These are phyloP conservation scores for Torulaspora maleeae DNA, from an alignment of 805 yeast genomes.

Conservation along the genomic window DNA sequence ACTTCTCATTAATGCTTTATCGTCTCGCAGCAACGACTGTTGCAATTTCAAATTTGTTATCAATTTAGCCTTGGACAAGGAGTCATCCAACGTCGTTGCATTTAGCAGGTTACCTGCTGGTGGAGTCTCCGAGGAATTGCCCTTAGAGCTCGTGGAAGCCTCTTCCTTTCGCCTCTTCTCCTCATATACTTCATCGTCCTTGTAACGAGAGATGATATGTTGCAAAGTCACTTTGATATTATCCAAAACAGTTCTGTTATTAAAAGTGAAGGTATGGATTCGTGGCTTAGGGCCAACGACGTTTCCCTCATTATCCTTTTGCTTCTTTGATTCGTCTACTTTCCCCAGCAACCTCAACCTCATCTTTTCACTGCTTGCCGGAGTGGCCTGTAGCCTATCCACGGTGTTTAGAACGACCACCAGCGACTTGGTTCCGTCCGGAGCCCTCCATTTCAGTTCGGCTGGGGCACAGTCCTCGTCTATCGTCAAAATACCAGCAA, in stretches of 20 bases:
- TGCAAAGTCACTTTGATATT: slow-evolving; percentile 62
- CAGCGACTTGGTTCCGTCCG: slow-evolving; percentile 48
- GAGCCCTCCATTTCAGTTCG: slow-evolving; percentile 48
- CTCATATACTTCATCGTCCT: slow-evolving; percentile 46
- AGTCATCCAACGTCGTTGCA: slow-evolving; percentile 39
- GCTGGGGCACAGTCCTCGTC: slow-evolving; percentile 56
- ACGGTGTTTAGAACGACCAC: slow-evolving; percentile 41
- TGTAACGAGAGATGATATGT: slow-evolving; percentile 61
- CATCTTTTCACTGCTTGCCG: slow-evolving; percentile 62
- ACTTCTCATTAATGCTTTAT: slow-evolving; percentile 61
- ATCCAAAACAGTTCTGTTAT: slow-evolving; percentile 71
- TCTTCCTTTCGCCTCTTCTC: slow-evolving; percentile 31
- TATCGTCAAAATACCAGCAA: slow-evolving; percentile 52
- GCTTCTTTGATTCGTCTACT: slow-evolving; percentile 32
- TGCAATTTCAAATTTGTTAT: slow-evolving; percentile 72
- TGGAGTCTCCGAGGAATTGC: slow-evolving; percentile 23
- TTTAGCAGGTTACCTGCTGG: slow-evolving; percentile 35
- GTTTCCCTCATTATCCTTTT: slow-evolving; percentile 31
- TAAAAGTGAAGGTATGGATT: slow-evolving; percentile 54
- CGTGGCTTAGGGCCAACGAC: slow-evolving; percentile 24
- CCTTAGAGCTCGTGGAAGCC: slow-evolving; percentile 8
- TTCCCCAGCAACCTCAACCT: slow-evolving; percentile 54
- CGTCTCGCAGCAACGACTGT: slow-evolving; percentile 66
- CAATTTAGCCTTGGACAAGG: slow-evolving; percentile 53
- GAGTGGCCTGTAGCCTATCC: slow-evolving; percentile 60